phyloP scores from a whole-genome alignment of 805 yeast species.

The Pichia thaimueangensis region DNA sequence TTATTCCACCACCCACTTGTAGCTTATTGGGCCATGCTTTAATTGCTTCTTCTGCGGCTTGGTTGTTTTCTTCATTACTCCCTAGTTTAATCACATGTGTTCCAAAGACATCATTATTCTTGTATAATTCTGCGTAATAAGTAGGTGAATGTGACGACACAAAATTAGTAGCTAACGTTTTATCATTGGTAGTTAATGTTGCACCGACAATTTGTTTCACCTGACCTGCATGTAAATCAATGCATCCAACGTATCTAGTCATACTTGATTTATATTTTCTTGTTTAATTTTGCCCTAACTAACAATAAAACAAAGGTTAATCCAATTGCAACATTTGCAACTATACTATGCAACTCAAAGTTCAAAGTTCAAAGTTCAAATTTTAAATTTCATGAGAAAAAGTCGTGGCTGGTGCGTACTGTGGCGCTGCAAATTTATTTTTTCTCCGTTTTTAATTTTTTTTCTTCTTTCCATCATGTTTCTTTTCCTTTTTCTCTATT shows the following conservation, averaged over 20 bases:
- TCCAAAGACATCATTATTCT: conserved; percentile 50
- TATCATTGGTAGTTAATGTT: conserved; percentile 48
- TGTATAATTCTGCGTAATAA: conserved; percentile 69
- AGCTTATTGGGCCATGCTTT: conserved; percentile 62
- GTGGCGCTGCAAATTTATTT: background rate
- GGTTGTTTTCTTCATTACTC: conserved; percentile 63
- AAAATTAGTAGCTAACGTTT: conserved; percentile 58
- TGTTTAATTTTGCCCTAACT: too few relatives aligned
- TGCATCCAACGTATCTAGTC: conserved; percentile 91
- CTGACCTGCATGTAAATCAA: conserved; percentile 89
- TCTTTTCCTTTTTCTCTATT: background rate
- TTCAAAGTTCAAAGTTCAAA: too few relatives aligned
- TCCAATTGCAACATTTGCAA: too few relatives aligned
- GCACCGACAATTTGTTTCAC: conserved; percentile 98
- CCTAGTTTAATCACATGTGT: conserved; percentile 95
- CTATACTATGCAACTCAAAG: too few relatives aligned
- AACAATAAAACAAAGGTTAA: too few relatives aligned
- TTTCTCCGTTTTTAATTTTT: background rate
- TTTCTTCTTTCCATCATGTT: background rate
- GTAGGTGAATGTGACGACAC: conserved; percentile 69
- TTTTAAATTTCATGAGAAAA: background rate
- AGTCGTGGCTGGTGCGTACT: background rate
- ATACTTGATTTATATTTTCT: conserved; percentile 30
- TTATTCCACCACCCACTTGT: conserved; percentile 95
- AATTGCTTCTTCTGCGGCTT: conserved; percentile 74